Base-by-base conservation (phyloP, 1,284 basidiomycete species). In the Melampsora americana region DNA sequence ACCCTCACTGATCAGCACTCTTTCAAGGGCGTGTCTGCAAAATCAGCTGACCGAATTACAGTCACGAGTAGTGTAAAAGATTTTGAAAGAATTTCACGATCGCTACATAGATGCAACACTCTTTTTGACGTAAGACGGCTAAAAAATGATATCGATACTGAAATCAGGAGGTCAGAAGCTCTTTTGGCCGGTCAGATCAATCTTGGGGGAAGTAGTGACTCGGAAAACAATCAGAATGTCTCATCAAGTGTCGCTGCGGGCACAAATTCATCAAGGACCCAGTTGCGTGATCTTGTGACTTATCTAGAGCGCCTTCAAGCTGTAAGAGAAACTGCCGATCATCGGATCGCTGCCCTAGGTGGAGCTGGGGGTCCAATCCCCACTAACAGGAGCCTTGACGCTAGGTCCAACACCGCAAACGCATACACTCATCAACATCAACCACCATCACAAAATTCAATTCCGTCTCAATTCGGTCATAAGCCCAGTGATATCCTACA, bases 271-370 rank as follows among this genome's bases (percentile, higher is more conserved):
- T 30, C 90, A 91, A 65, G 90, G 89, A 89, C 91, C 91, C 78
- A 88, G 90, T 77, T 90, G 90, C 4, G 88, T 91, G 82, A 89
- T 88, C 82, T 92, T 0, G 89, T 92, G 42, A 91, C 91, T 5
- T 95, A 94, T 81, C 86, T 96, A 28, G 91, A 93, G 78, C 86
- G 94, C 50, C 85, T 98, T 9, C 92, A 94, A 79, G 90, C 89
- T 0, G 95, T 94, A 5, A 92, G 92, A 81, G 86, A 89, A 32
- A 90, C 89, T 78, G 90, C 92, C 0, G 95, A 96, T 82, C 88
- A 90, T 78, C 88, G 93, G 46, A 95, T 98, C 66, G 86, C 86
- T 14, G 85, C 90, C 32, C 85, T 98, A 1, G 91, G 92, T 39
- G 89, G 89, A 0, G 86, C 87, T 7, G 77, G 78, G 70, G 87